These are phyloP conservation scores for Sanguinoderma infundibulare DNA, from an alignment of 1,284 basidiomycete species.

Conservation along the genomic window DNA sequence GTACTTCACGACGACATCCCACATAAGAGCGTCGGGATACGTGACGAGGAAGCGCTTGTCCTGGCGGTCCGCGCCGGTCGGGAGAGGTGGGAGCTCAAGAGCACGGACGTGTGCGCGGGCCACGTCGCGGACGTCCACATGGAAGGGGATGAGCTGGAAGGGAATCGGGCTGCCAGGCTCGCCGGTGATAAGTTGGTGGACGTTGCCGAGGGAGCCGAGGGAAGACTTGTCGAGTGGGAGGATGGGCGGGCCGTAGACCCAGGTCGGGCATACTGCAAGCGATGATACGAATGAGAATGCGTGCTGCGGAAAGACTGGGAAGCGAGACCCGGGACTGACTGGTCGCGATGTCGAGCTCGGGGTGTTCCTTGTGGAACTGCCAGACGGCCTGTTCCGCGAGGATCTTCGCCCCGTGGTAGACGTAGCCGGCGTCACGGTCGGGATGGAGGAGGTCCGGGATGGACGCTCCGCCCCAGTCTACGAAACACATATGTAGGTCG, in stretches of 20 bases:
- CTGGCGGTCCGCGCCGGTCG: slow-evolving; percentile 9
- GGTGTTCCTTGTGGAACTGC: too few species aligned
- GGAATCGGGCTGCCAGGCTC: slow-evolving; percentile 11
- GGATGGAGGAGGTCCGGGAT: too few species aligned
- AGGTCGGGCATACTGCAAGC: slow-evolving; percentile 16
- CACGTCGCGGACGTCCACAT: slow-evolving; percentile 32
- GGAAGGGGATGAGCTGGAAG: slow-evolving; percentile 6
- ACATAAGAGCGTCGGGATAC: background rate
- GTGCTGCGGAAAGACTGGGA: too few species aligned
- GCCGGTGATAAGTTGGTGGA: slow-evolving; percentile 17
- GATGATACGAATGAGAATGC: too few species aligned
- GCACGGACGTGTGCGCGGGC: slow-evolving; percentile 28
- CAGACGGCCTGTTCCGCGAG: too few species aligned
- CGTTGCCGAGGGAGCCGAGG: slow-evolving; percentile 12
- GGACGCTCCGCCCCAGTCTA: too few species aligned
- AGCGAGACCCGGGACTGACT: too few species aligned
- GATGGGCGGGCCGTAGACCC: background rate
- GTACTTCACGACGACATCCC: slow-evolving; percentile 24
- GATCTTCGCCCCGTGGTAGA: too few species aligned
- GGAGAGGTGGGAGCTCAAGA: slow-evolving; percentile 19
- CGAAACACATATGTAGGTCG: too few species aligned
- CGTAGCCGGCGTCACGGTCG: too few species aligned
- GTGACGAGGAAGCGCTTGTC: slow-evolving; percentile 31
- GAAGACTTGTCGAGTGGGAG: background rate
- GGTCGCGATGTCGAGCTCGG: too few species aligned